These are phyloP conservation scores for Monilinia aucupariae DNA, from an alignment of 2,329 filamentous ascomycete genomes.

Conservation along the genomic window DNA sequence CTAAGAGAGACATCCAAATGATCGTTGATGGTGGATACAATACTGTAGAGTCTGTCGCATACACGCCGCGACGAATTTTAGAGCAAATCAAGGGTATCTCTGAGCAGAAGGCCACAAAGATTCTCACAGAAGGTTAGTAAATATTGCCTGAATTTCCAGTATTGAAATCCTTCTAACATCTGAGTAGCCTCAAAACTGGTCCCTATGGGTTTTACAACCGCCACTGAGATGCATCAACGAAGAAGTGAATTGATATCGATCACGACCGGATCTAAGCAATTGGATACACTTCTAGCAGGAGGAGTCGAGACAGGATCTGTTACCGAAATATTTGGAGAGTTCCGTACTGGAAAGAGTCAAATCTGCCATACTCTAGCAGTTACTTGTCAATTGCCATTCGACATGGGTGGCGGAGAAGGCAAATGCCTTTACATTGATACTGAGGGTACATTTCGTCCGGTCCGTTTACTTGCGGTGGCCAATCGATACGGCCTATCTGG, in stretches of 20 bases:
- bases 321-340: constrained; percentile 97
- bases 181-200: constrained; percentile 81
- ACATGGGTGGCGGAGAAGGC: constrained; percentile 97
- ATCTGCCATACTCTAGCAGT: constrained; percentile 98
- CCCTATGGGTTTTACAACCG: constrained; percentile 97
- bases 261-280: constrained; percentile 93
- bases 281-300: constrained; percentile 90
- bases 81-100: constrained; percentile 98
- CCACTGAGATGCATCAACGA: constrained; percentile 97
- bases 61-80: constrained; percentile 74
- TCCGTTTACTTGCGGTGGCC: constrained; percentile 83
- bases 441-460: constrained; percentile 92
- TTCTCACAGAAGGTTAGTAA: constrained; percentile 74
- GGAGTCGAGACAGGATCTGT: constrained; percentile 96
- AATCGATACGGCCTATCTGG: constrained; percentile 91
- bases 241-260: constrained; percentile 97
- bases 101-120: constrained; percentile 89
- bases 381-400: constrained; percentile 94
- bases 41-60: constrained; percentile 92
- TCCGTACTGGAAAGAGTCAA: constrained; percentile 96
- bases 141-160: background rate
- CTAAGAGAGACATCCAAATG: constrained; percentile 91
- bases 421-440: constrained; percentile 99
- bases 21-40: constrained; percentile 89
- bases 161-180: constrained; percentile 9